Percentiles rank a stretch among this genome's conserved stretches.
Evolutionary conservation across 1,284 basidiomycete genomes (phyloP).

Genomic region (Papiliotrema fonsecae): DNA sequence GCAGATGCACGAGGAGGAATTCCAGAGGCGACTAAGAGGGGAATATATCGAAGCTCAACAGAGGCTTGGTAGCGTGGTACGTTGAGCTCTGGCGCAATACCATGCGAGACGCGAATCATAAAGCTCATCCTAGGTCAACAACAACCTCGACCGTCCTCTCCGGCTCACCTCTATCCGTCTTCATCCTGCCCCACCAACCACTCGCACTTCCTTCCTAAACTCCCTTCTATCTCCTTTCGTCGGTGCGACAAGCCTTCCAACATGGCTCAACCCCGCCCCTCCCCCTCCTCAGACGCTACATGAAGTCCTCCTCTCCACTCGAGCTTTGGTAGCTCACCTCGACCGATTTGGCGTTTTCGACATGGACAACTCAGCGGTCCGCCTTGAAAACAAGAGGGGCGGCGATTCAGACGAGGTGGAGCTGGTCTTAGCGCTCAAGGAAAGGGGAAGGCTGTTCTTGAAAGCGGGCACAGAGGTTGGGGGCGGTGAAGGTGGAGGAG

Average conservation of each 20-base stretch:
- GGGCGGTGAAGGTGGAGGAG: slow-evolving; percentile 85
- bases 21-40: slow-evolving; percentile 62
- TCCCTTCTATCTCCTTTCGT: slow-evolving; percentile 67
- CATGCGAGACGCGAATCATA: not conserved
- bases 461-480: slow-evolving; percentile 90
- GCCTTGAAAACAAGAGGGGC: slow-evolving; percentile 62
- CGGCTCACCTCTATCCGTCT: slow-evolving; percentile 72
- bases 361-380: slow-evolving; percentile 56
- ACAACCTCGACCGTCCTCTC: slow-evolving; percentile 58
- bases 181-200: slow-evolving; percentile 62
- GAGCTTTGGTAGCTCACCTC: slow-evolving; percentile 62
- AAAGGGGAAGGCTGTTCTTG: slow-evolving; percentile 72
- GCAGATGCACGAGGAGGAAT: slow-evolving; percentile 65
- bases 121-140: slow-evolving; percentile 55
- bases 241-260: slow-evolving; percentile 25
- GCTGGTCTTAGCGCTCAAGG: slow-evolving; percentile 70
- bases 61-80: slow-evolving; percentile 65
- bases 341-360: slow-evolving; percentile 70
- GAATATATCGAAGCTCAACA: slow-evolving; percentile 70
- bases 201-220: slow-evolving; percentile 72
- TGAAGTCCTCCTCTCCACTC: slow-evolving; percentile 63
- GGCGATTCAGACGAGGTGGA: slow-evolving; percentile 73
- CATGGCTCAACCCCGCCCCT: slow-evolving; percentile 38
- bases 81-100: not conserved
- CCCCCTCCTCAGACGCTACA: slow-evolving; percentile 53